Base-by-base conservation (phyloP, 495 filamentous ascomycete species). In the Darksidea phi region DNA sequence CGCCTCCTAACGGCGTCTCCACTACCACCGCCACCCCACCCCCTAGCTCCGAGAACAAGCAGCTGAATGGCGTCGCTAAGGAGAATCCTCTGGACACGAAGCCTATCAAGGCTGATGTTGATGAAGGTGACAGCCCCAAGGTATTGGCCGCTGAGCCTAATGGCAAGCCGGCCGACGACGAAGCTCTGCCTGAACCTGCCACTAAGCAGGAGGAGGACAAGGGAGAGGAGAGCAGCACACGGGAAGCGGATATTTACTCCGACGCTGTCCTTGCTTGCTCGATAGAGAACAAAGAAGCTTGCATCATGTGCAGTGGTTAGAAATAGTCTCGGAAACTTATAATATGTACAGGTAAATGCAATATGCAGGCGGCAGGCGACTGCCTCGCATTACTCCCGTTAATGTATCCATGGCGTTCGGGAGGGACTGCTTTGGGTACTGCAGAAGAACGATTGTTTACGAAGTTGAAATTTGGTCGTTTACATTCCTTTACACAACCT, bases 191-290 rank as follows among this genome's bases (percentile, higher is more conserved):
- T 50, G 62, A 72, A 58, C 57, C 53, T 61, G 57, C 70, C 42
- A 61, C 61, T 28, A 75, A 75, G 37, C 85, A 87, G 64, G 79
- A 80, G 6, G 85, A 88, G 62, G 88, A 91, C 66, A 79, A 79
- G 20, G 80, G 86, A 47, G 81, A 82, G 0, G 79, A 83, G 61
- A 90, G 82, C 72, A 77, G 82, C 55, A 83, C 83, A 57, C 81
- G 88, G 6, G 90, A 97, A 71, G 80, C 79, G 23, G 91, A 97
- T 73, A 98, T 98, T 67, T 98, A 94, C 75, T 90, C 91, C 2
- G 88, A 96, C 67, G 87, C 89, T 55, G 92, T 90, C 24, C 78
- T 98, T 73, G 82, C 85, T 72, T 98, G 94, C 67, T 88, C 89
- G 77, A 95, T 96, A 70, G 88, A 96, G 76, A 93, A 96, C 80